Evolutionary conservation across 2,329 filamentous ascomycete genomes (phyloP).

Genomic region (Ophiostoma australiae): DNA sequence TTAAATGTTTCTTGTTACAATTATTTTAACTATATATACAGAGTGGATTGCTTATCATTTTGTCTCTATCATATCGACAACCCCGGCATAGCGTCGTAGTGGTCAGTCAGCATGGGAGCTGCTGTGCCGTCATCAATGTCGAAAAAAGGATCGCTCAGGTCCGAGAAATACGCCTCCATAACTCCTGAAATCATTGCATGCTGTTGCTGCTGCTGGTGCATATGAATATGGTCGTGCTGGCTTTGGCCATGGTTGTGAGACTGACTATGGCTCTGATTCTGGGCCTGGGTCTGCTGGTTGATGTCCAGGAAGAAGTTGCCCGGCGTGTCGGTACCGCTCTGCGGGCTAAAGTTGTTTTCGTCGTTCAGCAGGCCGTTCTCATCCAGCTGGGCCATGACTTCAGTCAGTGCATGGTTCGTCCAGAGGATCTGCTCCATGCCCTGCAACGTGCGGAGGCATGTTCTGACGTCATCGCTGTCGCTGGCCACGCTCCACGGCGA

Average conservation of each 20-base stretch:
- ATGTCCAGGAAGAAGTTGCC: conserved; percentile 28
- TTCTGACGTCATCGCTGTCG: conserved; percentile 24
- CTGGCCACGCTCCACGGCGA: not conserved
- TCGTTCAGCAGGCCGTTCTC: conserved; percentile 29
- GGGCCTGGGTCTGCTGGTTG: conserved; percentile 17
- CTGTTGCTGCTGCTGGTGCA: not conserved
- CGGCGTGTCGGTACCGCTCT: conserved; percentile 21
- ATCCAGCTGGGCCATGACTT: conserved; percentile 31
- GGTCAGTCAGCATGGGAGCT: conserved; percentile 20
- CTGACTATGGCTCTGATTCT: not conserved
- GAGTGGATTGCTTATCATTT: too few relatives aligned
- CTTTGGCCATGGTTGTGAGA: not conserved
- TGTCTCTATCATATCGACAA: not conserved
- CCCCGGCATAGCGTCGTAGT: conserved; percentile 13
- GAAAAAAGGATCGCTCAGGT: conserved; percentile 28
- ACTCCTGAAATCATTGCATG: conserved; percentile 23
- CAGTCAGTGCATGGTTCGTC: conserved; percentile 29
- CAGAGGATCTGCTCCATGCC: conserved; percentile 32
- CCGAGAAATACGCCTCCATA: conserved; percentile 29
- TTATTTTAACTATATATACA: not conserved
- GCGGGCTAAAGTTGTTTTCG: conserved; percentile 28
- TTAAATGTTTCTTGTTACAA: too few relatives aligned
- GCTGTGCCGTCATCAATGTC: conserved; percentile 20
- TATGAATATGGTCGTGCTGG: conserved; percentile 20
- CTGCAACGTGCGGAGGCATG: conserved; percentile 29